Percentiles rank a stretch among this genome's conserved stretches.
phyloP scores from a whole-genome alignment of 306 rosid species.

The Mimosa pudica region DNA sequence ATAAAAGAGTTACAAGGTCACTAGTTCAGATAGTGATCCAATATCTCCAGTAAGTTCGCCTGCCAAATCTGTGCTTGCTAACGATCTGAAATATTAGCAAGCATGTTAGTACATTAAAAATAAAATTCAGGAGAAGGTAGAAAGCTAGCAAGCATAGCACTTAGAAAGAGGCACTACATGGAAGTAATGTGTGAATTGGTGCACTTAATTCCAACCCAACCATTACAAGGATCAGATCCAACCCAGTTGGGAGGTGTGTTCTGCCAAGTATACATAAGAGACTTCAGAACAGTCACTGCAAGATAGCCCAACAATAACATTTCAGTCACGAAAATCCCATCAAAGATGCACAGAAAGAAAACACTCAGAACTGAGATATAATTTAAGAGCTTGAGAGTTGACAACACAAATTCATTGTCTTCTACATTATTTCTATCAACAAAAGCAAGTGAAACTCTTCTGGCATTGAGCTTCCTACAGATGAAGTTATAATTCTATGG shows the following conservation, averaged over 20 bases:
- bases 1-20: constrained; percentile 42
- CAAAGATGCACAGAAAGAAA: constrained; percentile 20
- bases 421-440: constrained; percentile 7
- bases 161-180: constrained; percentile 41
- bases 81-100: constrained; percentile 37
- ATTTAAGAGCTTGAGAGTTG: constrained; percentile 9
- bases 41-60: constrained; percentile 55
- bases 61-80: constrained; percentile 41
- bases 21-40: constrained; percentile 45
- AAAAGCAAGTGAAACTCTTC: constrained; percentile 19
- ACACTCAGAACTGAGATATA: not conserved
- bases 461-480: constrained; percentile 15
- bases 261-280: constrained; percentile 38
- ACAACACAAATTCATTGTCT: constrained; percentile 1
- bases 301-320: constrained; percentile 8
- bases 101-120: constrained; percentile 9
- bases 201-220: constrained; percentile 57
- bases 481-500: constrained; percentile 9
- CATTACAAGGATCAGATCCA: constrained; percentile 48
- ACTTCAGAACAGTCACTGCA: constrained; percentile 42
- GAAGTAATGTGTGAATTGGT: constrained; percentile 45
- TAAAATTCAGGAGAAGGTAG: constrained; percentile 18
- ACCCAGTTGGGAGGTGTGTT: constrained; percentile 49
- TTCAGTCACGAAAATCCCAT: not conserved
- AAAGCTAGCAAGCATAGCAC: constrained; percentile 7